phyloP scores from a whole-genome alignment of 78 protist genomes.

The Speleostelium caveatum region DNA sequence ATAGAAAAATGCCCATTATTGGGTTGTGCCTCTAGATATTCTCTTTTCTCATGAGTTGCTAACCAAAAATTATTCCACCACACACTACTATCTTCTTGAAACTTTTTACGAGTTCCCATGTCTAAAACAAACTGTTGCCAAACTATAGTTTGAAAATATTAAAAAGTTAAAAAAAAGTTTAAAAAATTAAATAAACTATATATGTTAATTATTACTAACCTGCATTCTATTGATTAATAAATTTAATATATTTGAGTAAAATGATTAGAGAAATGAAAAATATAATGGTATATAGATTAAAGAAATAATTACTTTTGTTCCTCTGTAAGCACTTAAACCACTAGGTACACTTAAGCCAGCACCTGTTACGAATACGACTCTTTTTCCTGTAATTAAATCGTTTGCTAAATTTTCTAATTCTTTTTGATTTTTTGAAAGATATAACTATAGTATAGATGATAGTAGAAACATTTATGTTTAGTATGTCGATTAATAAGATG shows the following conservation, averaged over 20 bases:
- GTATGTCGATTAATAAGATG: too few relatives aligned
- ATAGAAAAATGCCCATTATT: slow-evolving; percentile 76
- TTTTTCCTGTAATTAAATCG: slow-evolving; percentile 46
- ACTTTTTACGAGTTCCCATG: slow-evolving; percentile 76
- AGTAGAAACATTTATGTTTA: too few relatives aligned
- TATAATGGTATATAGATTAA: background rate
- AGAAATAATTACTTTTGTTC: slow-evolving; percentile 1
- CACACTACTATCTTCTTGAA: slow-evolving; percentile 22
- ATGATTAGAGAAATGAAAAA: background rate
- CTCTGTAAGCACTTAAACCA: slow-evolving; percentile 49
- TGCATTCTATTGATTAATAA: too few relatives aligned
- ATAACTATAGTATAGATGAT: too few relatives aligned
- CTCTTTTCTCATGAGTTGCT: slow-evolving; percentile 75
- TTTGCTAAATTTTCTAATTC: slow-evolving; percentile 39
- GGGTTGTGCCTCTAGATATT: slow-evolving; percentile 68
- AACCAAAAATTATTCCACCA: slow-evolving; percentile 50
- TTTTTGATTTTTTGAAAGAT: slow-evolving; percentile 35
- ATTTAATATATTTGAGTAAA: background rate
- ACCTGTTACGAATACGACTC: slow-evolving; percentile 64
- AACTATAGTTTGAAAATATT: too few relatives aligned
- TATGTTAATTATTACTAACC: too few relatives aligned
- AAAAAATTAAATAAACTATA: too few relatives aligned
- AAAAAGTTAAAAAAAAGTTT: too few relatives aligned
- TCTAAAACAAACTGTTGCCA: slow-evolving; percentile 51
- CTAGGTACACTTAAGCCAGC: slow-evolving; percentile 57